Evolutionary conservation across 2,329 filamentous ascomycete genomes (phyloP).

Genomic region (Fusarium ramigenum): DNA sequence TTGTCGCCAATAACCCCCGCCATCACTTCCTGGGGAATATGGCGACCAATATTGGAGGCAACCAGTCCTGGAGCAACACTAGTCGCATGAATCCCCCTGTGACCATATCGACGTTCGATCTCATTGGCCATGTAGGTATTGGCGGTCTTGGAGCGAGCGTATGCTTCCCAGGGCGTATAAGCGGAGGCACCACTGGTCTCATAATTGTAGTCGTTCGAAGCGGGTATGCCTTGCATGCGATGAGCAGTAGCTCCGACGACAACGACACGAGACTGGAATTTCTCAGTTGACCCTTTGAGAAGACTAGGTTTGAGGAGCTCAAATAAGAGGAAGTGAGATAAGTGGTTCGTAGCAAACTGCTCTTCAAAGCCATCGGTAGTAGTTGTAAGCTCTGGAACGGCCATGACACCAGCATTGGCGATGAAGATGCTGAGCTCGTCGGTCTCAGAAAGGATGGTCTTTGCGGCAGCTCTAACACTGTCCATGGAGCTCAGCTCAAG

Average conservation of each 20-base stretch:
- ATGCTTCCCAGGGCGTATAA: not conserved
- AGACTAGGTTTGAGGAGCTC: slow-evolving; percentile 1
- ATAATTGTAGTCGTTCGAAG: not conserved
- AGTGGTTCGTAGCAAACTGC: slow-evolving; percentile 31
- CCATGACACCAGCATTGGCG: slow-evolving; percentile 41
- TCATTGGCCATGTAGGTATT: slow-evolving; percentile 12
- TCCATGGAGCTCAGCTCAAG: slow-evolving; percentile 38
- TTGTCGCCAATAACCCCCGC: not conserved
- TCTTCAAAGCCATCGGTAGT: slow-evolving; percentile 29
- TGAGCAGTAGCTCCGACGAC: not conserved
- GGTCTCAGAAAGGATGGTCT: not conserved
- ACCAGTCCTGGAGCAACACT: slow-evolving; percentile 7
- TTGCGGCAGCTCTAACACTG: not conserved
- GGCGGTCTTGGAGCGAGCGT: slow-evolving; percentile 4
- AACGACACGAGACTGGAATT: slow-evolving; percentile 8
- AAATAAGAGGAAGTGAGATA: slow-evolving; percentile 30
- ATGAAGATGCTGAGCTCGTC: not conserved
- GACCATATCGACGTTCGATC: not conserved
- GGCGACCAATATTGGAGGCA: not conserved
- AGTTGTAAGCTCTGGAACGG: not conserved
- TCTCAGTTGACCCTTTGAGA: not conserved
- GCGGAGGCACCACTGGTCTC: not conserved
- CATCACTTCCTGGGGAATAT: slow-evolving; percentile 8
- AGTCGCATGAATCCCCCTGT: not conserved
- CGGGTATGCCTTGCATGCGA: slow-evolving; percentile 1